phyloP scores from a whole-genome alignment of 495 filamentous ascomycete genomes.

The Lasiosphaeria hispida region DNA sequence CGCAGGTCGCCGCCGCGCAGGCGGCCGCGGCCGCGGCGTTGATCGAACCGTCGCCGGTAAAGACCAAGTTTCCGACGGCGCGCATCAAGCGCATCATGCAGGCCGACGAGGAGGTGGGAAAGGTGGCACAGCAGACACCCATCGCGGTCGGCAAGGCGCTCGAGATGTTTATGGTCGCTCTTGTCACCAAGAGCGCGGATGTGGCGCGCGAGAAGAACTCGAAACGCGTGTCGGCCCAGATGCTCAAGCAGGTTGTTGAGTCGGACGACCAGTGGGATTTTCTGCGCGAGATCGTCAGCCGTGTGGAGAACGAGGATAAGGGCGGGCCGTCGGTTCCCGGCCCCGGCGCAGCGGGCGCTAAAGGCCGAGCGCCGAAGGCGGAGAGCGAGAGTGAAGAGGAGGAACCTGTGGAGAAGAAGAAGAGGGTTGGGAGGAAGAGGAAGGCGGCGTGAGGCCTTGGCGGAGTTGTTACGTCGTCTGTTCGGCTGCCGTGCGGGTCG shows the following conservation, averaged over 20 bases:
- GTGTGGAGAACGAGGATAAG: slow-evolving; percentile 69
- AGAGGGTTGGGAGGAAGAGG: slow-evolving; percentile 43
- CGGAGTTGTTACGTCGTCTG: not conserved
- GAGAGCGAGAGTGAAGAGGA: slow-evolving; percentile 49
- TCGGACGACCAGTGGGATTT: slow-evolving; percentile 92
- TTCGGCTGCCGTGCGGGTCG: no score
- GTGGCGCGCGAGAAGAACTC: slow-evolving; percentile 77
- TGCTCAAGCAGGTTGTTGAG: slow-evolving; percentile 84
- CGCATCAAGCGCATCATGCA: slow-evolving; percentile 99
- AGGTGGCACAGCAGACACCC: slow-evolving; percentile 95
- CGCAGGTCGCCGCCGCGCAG: slow-evolving; percentile 8
- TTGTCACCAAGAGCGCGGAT: slow-evolving; percentile 82
- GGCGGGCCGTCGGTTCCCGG: slow-evolving; percentile 21
- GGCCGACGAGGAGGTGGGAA: slow-evolving; percentile 97
- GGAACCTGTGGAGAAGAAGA: slow-evolving; percentile 39
- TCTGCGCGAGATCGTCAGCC: slow-evolving; percentile 82
- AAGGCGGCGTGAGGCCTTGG: slow-evolving; percentile 27
- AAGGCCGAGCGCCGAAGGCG: slow-evolving; percentile 22
- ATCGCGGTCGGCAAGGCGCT: slow-evolving; percentile 93
- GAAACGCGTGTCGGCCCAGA: slow-evolving; percentile 84
- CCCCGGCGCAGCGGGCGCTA: slow-evolving; percentile 5
- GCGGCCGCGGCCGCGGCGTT: slow-evolving; percentile 19
- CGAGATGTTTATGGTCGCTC: slow-evolving; percentile 93
- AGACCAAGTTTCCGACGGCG: slow-evolving; percentile 95
- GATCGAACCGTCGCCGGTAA: slow-evolving; percentile 66